Percentiles rank a stretch among this genome's conserved stretches.
phyloP scores from a whole-genome alignment of 192 early-diverging fungal species.

The Mycoemilia scoparia region DNA sequence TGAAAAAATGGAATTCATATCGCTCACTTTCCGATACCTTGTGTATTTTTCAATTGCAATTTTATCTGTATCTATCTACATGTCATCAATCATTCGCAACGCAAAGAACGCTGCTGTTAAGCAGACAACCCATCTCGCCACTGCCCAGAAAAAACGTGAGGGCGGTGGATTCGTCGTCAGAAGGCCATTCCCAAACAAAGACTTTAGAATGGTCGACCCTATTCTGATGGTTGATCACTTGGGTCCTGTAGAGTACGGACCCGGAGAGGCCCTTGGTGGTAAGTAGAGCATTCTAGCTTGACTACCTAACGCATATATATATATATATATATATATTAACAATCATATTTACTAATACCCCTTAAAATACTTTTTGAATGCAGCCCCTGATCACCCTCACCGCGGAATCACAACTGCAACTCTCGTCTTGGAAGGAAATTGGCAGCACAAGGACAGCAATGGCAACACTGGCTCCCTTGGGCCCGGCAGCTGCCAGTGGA shows the following conservation, averaged over 20 bases:
- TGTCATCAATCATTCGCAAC: too few species aligned
- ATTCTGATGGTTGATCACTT: conserved; percentile 75
- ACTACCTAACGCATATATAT: too few species aligned
- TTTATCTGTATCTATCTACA: too few species aligned
- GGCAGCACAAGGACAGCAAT: conserved; percentile 58
- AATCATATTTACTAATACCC: too few species aligned
- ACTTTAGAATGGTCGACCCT: conserved; percentile 62
- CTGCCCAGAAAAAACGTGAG: conserved; percentile 38
- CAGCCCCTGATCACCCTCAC: conserved; percentile 59
- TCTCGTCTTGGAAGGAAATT: conserved; percentile 44
- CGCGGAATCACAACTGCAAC: conserved; percentile 71
- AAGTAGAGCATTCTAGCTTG: too few species aligned
- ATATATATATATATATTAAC: too few species aligned
- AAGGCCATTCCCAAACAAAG: conserved; percentile 46
- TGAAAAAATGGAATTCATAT: too few species aligned
- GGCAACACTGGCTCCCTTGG: conserved; percentile 50
- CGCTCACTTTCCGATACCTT: too few species aligned
- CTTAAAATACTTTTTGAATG: too few species aligned
- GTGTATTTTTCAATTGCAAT: too few species aligned
- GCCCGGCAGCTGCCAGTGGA: conserved; percentile 59
- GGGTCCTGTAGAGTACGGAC: conserved; percentile 30
- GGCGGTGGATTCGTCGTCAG: conserved; percentile 70
- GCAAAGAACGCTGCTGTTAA: too few species aligned
- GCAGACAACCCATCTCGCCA: conserved; percentile 19
- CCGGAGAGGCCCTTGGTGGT: conserved; percentile 36